Evolutionary conservation across 768 basidiomycete genomes (phyloP).

Genomic region (Russula foetens): DNA sequence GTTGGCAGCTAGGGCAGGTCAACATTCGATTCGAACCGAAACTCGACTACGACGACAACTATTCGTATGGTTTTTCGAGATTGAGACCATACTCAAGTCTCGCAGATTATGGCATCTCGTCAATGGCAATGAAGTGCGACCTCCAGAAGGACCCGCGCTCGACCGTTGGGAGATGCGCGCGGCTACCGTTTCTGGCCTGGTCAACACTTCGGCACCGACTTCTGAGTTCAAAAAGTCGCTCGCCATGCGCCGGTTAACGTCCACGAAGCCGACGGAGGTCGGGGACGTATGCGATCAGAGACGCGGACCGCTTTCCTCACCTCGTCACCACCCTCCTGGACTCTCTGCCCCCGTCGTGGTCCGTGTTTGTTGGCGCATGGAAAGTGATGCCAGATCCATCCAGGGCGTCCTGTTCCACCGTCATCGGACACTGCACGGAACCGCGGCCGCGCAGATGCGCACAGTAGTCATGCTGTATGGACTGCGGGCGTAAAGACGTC

Average conservation of each 20-base stretch:
- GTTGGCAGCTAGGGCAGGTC: slow-evolving; percentile 10
- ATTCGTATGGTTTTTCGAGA: slow-evolving; percentile 3
- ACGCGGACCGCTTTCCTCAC: too few species aligned
- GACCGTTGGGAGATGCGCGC: slow-evolving; percentile 10
- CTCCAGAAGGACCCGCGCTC: not conserved
- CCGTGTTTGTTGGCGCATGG: too few species aligned
- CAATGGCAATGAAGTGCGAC: slow-evolving; percentile 2
- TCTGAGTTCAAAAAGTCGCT: slow-evolving; percentile 7
- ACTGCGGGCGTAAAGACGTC: too few species aligned
- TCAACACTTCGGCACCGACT: not conserved
- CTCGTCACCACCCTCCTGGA: too few species aligned
- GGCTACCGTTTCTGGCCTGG: slow-evolving; percentile 9
- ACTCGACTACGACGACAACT: slow-evolving; percentile 15
- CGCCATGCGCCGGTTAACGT: slow-evolving; percentile 6
- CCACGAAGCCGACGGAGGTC: not conserved
- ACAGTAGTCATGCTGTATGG: too few species aligned
- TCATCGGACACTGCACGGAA: too few species aligned
- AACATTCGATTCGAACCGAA: slow-evolving; percentile 11
- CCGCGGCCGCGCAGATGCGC: too few species aligned
- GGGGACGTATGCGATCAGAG: not conserved
- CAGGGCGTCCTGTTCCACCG: too few species aligned
- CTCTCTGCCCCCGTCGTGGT: too few species aligned
- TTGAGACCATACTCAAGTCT: not conserved
- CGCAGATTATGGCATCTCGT: slow-evolving; percentile 10
- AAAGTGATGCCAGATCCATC: too few species aligned